phyloP scores from a whole-genome alignment of 1,284 basidiomycete species.

The Tetrapyrgos nigripes region DNA sequence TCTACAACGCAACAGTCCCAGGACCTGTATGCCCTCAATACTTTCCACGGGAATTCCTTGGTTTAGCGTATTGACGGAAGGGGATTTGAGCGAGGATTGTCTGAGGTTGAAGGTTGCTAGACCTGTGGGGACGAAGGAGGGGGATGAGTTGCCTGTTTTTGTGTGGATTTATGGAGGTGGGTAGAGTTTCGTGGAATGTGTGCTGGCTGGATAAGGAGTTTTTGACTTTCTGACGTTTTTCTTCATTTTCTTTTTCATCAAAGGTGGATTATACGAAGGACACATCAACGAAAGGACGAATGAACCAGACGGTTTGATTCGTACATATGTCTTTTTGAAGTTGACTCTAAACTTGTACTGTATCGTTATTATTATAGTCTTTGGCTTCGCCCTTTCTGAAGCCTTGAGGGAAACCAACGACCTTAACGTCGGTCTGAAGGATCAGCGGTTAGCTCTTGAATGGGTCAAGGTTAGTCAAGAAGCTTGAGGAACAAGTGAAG shows the following conservation, averaged over 20 bases:
- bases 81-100: slow-evolving; percentile 6
- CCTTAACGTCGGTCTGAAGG: slow-evolving; percentile 1
- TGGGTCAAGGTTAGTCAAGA: too few species aligned
- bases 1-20: too few species aligned
- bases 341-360: too few species aligned
- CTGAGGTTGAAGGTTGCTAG: slow-evolving; percentile 9
- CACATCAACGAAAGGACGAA: slow-evolving; percentile 2
- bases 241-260: too few species aligned
- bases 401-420: not conserved
- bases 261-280: not conserved
- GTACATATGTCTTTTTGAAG: too few species aligned
- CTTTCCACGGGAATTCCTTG: too few species aligned
- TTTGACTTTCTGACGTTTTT: too few species aligned
- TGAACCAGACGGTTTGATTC: slow-evolving; percentile 2
- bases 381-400: slow-evolving; percentile 6
- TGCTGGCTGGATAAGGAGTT: not conserved
- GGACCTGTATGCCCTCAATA: too few species aligned
- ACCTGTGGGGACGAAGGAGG: not conserved
- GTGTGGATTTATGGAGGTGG: slow-evolving; percentile 9
- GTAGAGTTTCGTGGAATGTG: not conserved
- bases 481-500: too few species aligned
- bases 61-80: not conserved
- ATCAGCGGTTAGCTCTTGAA: slow-evolving; percentile 1
- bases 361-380: too few species aligned
- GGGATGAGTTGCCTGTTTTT: slow-evolving; percentile 5